Percentiles rank a stretch among this genome's conserved stretches.
phyloP scores from a whole-genome alignment of 805 yeast genomes.

The Cyberlindnera mrakii region DNA sequence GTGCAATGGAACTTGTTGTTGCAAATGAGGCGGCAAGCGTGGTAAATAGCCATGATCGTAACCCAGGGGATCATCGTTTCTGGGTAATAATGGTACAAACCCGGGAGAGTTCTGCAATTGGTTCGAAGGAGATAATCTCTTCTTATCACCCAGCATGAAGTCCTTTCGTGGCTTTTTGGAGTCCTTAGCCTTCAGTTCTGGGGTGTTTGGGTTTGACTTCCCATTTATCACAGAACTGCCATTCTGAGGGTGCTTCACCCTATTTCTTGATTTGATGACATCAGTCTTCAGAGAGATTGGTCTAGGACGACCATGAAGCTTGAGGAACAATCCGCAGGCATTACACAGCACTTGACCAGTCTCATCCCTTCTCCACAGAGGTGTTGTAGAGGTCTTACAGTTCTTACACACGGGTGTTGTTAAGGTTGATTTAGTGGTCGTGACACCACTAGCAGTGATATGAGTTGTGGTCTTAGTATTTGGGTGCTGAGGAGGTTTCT shows the following conservation, averaged over 20 bases:
- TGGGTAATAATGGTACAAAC: slow-evolving; percentile 35
- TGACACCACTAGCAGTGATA: slow-evolving; percentile 51
- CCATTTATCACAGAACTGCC: slow-evolving; percentile 4
- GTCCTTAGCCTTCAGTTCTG: slow-evolving; percentile 18
- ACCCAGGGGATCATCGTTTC: slow-evolving; percentile 17
- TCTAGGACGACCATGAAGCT: slow-evolving; percentile 87
- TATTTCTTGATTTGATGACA: slow-evolving; percentile 84
- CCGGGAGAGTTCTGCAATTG: slow-evolving; percentile 28
- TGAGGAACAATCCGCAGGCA: slow-evolving; percentile 87
- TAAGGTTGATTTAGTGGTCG: slow-evolving; percentile 59
- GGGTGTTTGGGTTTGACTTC: slow-evolving; percentile 17
- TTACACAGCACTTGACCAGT: slow-evolving; percentile 86
- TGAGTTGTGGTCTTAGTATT: slow-evolving; percentile 55
- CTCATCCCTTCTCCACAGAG: slow-evolving; percentile 93
- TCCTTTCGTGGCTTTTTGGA: slow-evolving; percentile 8
- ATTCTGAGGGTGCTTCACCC: slow-evolving; percentile 50
- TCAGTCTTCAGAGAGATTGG: slow-evolving; percentile 90
- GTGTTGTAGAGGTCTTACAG: slow-evolving; percentile 89
- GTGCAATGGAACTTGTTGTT: slow-evolving; percentile 28
- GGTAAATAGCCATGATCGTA: slow-evolving; percentile 8
- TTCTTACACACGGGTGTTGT: slow-evolving; percentile 76
- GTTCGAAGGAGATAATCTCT: slow-evolving; percentile 1
- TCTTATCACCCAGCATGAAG: not conserved
- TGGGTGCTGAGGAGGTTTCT: slow-evolving; percentile 29
- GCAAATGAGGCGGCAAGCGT: slow-evolving; percentile 26